These are phyloP conservation scores for Sesbania bispinosa DNA, from an alignment of 306 rosid species.

Conservation along the genomic window DNA sequence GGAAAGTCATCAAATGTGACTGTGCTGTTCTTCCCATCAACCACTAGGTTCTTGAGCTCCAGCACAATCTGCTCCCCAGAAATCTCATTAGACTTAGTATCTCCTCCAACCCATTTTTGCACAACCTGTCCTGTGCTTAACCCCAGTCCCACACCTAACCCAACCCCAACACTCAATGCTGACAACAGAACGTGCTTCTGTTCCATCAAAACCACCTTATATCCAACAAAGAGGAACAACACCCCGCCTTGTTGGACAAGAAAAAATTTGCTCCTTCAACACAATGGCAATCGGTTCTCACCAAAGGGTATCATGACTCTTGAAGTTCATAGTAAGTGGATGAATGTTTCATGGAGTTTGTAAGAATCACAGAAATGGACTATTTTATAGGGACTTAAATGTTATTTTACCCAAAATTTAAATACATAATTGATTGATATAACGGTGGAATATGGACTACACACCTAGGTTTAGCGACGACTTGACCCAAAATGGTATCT, in stretches of 20 bases:
- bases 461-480: no score
- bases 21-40: slow-evolving; percentile 57
- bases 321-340: neutral
- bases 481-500: no score
- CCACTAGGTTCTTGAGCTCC: slow-evolving; percentile 59
- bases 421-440: no score
- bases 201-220: slow-evolving; percentile 46
- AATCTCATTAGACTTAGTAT: slow-evolving; percentile 56
- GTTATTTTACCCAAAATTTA: no score
- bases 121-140: slow-evolving; percentile 74
- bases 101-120: slow-evolving; percentile 82
- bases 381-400: no score
- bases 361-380: slow-evolving; percentile 10
- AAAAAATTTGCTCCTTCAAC: slow-evolving; percentile 14
- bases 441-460: no score
- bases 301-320: slow-evolving; percentile 9
- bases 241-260: neutral
- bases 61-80: slow-evolving; percentile 64
- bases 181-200: slow-evolving; percentile 90
- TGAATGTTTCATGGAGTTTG: slow-evolving; percentile 9
- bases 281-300: neutral
- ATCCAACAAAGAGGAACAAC: neutral
- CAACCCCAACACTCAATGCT: slow-evolving; percentile 95
- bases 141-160: slow-evolving; percentile 89
- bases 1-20: slow-evolving; percentile 76